phyloP scores from a whole-genome alignment of 352 stramenopile species.

The Pythium plurisporium region DNA sequence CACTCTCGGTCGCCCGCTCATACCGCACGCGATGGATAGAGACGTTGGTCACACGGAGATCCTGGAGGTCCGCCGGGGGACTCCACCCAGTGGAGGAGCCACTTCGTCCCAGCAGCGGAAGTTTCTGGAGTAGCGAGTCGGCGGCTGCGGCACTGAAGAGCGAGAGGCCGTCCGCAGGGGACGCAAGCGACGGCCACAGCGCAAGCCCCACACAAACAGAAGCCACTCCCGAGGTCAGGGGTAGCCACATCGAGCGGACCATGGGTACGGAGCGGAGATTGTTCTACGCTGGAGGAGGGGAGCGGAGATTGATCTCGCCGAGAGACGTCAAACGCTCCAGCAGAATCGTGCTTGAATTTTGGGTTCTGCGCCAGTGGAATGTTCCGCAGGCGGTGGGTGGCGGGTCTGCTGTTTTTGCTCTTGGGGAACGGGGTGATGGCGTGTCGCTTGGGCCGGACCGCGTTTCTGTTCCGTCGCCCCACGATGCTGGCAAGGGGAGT shows the following conservation, averaged over 20 bases:
- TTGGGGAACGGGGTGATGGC: background rate
- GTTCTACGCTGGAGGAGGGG: background rate
- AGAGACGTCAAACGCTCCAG: background rate
- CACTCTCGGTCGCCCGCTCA: constrained; percentile 19
- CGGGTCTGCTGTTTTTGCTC: background rate
- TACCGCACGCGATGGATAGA: constrained; percentile 62
- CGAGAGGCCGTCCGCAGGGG: constrained; percentile 12
- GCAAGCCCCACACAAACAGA: constrained; percentile 10
- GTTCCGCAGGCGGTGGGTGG: background rate
- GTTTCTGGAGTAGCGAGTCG: constrained; percentile 10
- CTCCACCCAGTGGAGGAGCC: constrained; percentile 12
- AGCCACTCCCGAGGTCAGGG: constrained; percentile 21
- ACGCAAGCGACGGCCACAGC: constrained; percentile 14
- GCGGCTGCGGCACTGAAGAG: background rate
- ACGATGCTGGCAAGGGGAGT: constrained; percentile 8
- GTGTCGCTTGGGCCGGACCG: constrained; percentile 7
- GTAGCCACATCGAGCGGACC: constrained; percentile 25
- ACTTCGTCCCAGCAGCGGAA: constrained; percentile 5
- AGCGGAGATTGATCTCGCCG: background rate
- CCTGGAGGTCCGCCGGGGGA: constrained; percentile 9
- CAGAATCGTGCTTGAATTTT: no score
- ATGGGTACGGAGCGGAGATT: constrained; percentile 3
- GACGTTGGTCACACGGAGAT: constrained; percentile 51
- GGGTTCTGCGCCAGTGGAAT: constrained; percentile 6
- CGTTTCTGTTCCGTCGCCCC: constrained; percentile 18